Evolutionary conservation across 306 rosid genomes (phyloP), one percentile per base, ranked within the genome.

Genomic region (Cucumis sativus): DNA sequence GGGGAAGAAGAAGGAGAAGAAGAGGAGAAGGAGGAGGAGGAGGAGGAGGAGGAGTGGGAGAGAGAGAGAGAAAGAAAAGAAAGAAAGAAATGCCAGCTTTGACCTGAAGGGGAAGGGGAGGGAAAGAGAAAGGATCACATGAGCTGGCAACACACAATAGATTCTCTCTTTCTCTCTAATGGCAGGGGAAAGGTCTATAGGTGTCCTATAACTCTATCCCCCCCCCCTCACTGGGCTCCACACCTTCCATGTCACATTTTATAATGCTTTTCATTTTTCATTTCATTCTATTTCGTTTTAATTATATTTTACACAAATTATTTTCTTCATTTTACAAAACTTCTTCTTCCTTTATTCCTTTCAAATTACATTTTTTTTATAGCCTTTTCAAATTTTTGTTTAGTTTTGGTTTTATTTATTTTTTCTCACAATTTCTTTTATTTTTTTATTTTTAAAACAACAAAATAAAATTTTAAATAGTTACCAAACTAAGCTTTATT

Each of bases 61-160:
- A 79, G 40, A 72, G 40, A 72, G 55, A 56, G 71, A 79, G 73
- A 45, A 72, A 80, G 67, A 56, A 33, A 81, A 77, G 10, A 72
- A 76, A 69, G 51, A n/a, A 39, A 8, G 70, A 82, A 68, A 33
- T 85, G 97, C 83, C 91, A 88, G 96, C 90, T 83, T 90, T 90
- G 91, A 86, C 94, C 91, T 82, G 54, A 76, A 63, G 58, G 83
- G 37, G 37, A 33, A 33, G 37, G 37, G 37, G 37, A 4, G 37
- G 37, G 37, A 33, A 33, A 33, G 37, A 33, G 37, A 33, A 33
- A 33, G 37, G 37, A 33, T 33, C 5, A 4, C 4, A 33, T 33
- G 37, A 95, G 98, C 99, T 96, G 98, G 98, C 99, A 89, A 28
- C 80, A 61, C 79, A 79, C 81, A 68, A 66, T 72, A 88, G 81